Conservation (phyloP, 2,329 filamentous ascomycete species). For the Fusarium papillatum region DNA sequence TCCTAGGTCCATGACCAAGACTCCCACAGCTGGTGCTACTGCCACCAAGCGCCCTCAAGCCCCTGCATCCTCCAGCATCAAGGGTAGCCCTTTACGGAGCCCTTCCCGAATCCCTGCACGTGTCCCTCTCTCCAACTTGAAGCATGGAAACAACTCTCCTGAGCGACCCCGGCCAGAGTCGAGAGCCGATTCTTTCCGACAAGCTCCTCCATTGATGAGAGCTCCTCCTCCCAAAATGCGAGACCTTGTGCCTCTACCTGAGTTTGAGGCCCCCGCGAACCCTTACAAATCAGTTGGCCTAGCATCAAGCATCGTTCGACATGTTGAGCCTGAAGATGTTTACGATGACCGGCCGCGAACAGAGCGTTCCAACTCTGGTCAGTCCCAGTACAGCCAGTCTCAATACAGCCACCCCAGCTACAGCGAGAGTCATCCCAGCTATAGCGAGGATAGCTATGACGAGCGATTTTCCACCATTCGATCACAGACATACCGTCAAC, state of each 20-base stretch:
- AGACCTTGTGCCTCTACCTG: slow-evolving; percentile 71
- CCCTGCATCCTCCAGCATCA: slow-evolving; percentile 28
- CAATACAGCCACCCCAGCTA: slow-evolving; percentile 45
- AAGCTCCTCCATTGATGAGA: slow-evolving; percentile 67
- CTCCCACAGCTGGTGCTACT: slow-evolving; percentile 61
- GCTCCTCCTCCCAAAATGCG: slow-evolving; percentile 94
- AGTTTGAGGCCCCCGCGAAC: slow-evolving; percentile 64
- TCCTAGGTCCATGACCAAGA: slow-evolving; percentile 64
- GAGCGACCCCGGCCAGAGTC: slow-evolving; percentile 71
- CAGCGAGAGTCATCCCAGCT: slow-evolving; percentile 51
- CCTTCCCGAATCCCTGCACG: slow-evolving; percentile 75
- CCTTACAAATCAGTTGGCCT: slow-evolving; percentile 64
- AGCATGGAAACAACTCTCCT: slow-evolving; percentile 83
- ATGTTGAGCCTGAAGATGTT: slow-evolving; percentile 83
- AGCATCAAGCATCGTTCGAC: slow-evolving; percentile 68
- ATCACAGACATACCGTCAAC: slow-evolving; percentile 55
- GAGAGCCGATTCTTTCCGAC: slow-evolving; percentile 62
- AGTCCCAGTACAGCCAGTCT: slow-evolving; percentile 36
- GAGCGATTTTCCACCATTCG: slow-evolving; percentile 59
- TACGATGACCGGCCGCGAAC: slow-evolving; percentile 76
- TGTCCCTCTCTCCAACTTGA: slow-evolving; percentile 77
- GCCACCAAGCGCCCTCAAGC: slow-evolving; percentile 47
- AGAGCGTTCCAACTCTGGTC: slow-evolving; percentile 56
- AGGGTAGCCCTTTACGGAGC: slow-evolving; percentile 52
- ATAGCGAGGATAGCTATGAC: slow-evolving; percentile 53